Evolutionary conservation across 352 stramenopile species (phyloP).

Genomic region (Phytophthora sansomeana): DNA sequence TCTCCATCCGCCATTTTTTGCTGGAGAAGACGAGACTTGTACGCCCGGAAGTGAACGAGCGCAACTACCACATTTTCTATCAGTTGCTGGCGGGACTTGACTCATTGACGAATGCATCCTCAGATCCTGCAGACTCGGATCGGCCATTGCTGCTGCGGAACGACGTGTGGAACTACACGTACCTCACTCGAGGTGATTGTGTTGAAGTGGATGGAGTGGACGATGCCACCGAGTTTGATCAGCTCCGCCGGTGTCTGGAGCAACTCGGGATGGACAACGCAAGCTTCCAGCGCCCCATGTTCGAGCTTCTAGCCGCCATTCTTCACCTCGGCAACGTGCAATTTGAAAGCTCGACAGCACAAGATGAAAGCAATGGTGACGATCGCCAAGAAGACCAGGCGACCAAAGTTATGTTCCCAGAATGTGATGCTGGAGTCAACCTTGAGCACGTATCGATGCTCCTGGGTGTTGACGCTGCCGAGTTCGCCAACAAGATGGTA

Average conservation of each 20-base stretch:
- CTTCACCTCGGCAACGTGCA: conserved; percentile 77
- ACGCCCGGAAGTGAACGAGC: conserved; percentile 70
- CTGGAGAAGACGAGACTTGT: conserved; percentile 85
- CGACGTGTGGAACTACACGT: conserved; percentile 79
- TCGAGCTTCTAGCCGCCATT: conserved; percentile 76
- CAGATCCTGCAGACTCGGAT: conserved; percentile 25
- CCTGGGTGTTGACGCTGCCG: conserved; percentile 56
- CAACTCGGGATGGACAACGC: conserved; percentile 75
- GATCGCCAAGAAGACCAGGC: conserved; percentile 39
- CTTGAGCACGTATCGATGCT: conserved; percentile 67
- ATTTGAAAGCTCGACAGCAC: conserved; percentile 45
- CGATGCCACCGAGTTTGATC: conserved; percentile 74
- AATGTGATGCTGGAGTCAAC: conserved; percentile 58
- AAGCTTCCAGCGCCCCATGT: conserved; percentile 72
- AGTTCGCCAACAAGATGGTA: conserved; percentile 85
- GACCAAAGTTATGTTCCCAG: conserved; percentile 59
- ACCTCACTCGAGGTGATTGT: conserved; percentile 76
- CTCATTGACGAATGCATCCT: conserved; percentile 25
- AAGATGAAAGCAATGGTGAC: conserved; percentile 23
- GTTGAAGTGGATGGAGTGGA: conserved; percentile 80
- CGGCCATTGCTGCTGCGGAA: conserved; percentile 39
- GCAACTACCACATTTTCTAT: conserved; percentile 90
- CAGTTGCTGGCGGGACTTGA: conserved; percentile 68
- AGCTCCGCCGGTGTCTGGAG: conserved; percentile 66
- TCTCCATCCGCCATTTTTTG: conserved; percentile 83